These are phyloP conservation scores for Pneumocystis carinii DNA, from an alignment of 1,139 yeast species.

Conservation along the genomic window DNA sequence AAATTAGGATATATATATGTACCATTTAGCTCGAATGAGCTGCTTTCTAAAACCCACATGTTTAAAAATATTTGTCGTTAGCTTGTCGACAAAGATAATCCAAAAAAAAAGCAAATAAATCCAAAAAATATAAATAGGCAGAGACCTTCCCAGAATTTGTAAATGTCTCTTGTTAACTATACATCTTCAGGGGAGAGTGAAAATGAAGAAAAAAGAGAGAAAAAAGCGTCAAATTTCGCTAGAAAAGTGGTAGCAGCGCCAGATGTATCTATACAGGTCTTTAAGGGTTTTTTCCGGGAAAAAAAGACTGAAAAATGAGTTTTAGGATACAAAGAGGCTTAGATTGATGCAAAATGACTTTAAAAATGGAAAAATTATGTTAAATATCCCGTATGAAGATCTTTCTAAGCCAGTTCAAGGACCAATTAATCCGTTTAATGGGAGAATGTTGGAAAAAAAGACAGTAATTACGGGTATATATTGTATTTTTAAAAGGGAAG, in stretches of 20 bases:
- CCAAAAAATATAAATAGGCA: neutral
- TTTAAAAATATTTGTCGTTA: neutral
- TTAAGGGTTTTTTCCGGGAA: neutral
- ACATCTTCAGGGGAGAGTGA: neutral
- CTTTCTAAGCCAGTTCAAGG: constrained; percentile 16
- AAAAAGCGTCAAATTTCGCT: neutral
- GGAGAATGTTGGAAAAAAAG: constrained; percentile 9
- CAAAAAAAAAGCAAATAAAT: neutral
- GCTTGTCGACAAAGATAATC: neutral
- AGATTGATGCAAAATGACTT: neutral
- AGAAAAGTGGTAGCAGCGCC: neutral
- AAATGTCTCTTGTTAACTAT: neutral
- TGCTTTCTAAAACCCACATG: neutral
- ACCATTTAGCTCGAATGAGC: neutral
- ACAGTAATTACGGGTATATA: constrained; percentile 21
- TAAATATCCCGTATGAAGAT: constrained; percentile 15
- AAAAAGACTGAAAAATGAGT: neutral
- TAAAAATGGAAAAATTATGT: neutral
- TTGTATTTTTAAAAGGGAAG: neutral
- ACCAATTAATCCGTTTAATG: constrained; percentile 16
- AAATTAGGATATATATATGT: neutral
- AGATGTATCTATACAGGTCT: neutral
- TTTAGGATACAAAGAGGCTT: neutral
- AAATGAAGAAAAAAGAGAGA: neutral
- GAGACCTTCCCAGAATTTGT: neutral